A percentile compares a stretch with the other conserved stretches of the same genome.
Conservation (phyloP, 176 grass and related monocot species). For the Bonia amplexicaulis region DNA sequence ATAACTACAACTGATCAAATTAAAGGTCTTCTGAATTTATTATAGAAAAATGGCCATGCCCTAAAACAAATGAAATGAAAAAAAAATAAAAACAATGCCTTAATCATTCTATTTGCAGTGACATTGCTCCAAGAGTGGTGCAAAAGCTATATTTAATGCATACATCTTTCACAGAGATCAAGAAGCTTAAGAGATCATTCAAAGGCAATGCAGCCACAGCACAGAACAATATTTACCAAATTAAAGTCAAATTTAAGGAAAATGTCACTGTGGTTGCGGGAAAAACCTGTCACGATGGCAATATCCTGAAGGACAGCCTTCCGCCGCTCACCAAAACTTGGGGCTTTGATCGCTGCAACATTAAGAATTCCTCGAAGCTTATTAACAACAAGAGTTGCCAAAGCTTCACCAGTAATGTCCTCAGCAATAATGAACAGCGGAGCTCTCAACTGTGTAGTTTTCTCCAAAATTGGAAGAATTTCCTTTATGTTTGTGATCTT, state of each 20-base stretch:
- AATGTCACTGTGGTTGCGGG: not conserved
- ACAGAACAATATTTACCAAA: too few relatives aligned
- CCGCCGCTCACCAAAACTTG: conserved; percentile 67
- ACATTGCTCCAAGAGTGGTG: not conserved
- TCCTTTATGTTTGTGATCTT: conserved; percentile 80
- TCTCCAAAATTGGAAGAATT: conserved; percentile 66
- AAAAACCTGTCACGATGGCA: conserved; percentile 63
- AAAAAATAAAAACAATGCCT: not conserved
- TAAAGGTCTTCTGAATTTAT: too few relatives aligned
- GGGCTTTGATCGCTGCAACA: conserved; percentile 71
- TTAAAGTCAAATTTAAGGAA: too few relatives aligned
- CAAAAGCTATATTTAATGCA: not conserved
- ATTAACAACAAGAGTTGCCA: conserved; percentile 80
- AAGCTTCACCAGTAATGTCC: conserved; percentile 64
- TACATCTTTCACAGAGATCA: not conserved
- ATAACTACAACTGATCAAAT: too few relatives aligned
- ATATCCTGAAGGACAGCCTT: conserved; percentile 73
- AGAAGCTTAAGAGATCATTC: not conserved
- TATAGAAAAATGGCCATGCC: not conserved
- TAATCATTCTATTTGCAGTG: not conserved
- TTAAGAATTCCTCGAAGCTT: conserved; percentile 66
- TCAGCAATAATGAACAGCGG: conserved; percentile 66
- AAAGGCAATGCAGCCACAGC: not conserved
- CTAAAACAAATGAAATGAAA: not conserved
- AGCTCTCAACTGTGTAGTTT: conserved; percentile 56